Evolutionary conservation across 2,329 filamentous ascomycete genomes (phyloP), one percentile per base, ranked within the genome.

Genomic region (Aureobasidium lini): DNA sequence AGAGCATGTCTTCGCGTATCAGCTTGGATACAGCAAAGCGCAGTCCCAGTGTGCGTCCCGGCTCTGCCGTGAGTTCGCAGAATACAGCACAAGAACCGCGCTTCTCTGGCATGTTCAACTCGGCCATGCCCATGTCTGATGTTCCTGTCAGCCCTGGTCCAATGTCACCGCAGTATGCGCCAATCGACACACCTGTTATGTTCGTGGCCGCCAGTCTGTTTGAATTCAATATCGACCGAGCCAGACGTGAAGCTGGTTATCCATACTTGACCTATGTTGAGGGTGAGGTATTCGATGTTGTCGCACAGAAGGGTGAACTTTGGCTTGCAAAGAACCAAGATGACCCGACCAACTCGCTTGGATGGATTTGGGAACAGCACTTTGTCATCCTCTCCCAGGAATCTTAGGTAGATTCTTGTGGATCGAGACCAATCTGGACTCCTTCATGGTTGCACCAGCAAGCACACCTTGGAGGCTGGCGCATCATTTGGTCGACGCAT

Each of bases 351-450:
- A 83, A 88, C 64, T 81, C 85, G 64, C 86, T 97, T 36, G 94
- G 94, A 54, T 99, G 94, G 94, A 96, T 99, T 68, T 99, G 94
- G 94, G 95, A 92, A 68, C 96, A 96, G 73, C 94, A 99, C 76
- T 99, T 99, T 79, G 71, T 71, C 60, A 66, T 61, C 18, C 53
- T 61, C 18, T 57, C 49, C 6, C 52, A 61, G 28, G 59, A 61
- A 18, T 57, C 59, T 47, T 60, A 57, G 54, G 29, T 31, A 32
- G 54, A 48, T 40, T 57, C 54, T 18, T 9, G 5, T 42, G 49
- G 49, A 53, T 16, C 37, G 42, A 56, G 40, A 46, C 29, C 40
- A 36, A 28, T 34, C 13, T 56, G 40, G 52, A 18, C 37, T 28
- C 52, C 52, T 46, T 4, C 16, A 23, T 56, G 52, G 52, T 13